Evolutionary conservation across 2,329 filamentous ascomycete species (phyloP).

Genomic region (Didymella lethalis): DNA sequence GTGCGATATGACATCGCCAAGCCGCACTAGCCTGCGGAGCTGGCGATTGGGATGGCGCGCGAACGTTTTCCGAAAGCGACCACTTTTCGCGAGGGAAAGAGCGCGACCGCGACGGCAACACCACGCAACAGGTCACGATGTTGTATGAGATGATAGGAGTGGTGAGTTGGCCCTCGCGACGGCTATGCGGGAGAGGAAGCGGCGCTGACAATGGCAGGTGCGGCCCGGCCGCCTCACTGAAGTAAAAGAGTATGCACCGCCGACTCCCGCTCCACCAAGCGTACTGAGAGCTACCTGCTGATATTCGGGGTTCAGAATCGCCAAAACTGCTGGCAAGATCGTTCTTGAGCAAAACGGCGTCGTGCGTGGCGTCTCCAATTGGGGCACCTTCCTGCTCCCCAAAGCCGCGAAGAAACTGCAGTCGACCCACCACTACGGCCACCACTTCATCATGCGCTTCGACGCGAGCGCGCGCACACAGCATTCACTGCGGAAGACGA

Average conservation of each 20-base stretch:
- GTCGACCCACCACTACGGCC: conserved; percentile 80
- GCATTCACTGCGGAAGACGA: conserved; percentile 74
- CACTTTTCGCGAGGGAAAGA: conserved; percentile 24
- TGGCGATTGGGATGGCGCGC: conserved; percentile 19
- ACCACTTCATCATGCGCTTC: conserved; percentile 99
- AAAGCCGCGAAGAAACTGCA: conserved; percentile 81
- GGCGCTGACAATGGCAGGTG: conserved; percentile 66
- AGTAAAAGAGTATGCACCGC: conserved; percentile 81
- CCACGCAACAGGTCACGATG: conserved; percentile 63
- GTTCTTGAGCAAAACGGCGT: conserved; percentile 87
- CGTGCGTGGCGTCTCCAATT: conserved; percentile 91
- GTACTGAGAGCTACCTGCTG: conserved; percentile 29
- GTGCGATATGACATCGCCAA: conserved; percentile 16
- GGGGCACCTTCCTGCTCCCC: conserved; percentile 90
- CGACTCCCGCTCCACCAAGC: conserved; percentile 32
- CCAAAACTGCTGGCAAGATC: conserved; percentile 80
- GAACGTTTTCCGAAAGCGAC: conserved; percentile 35
- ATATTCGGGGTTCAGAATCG: conserved; percentile 69
- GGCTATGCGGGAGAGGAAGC: background rate
- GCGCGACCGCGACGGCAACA: conserved; percentile 16
- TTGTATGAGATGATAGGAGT: conserved; percentile 97
- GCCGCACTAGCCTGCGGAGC: conserved; percentile 21
- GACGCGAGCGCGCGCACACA: conserved; percentile 79
- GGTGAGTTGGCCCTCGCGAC: conserved; percentile 63
- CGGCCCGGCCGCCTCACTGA: conserved; percentile 88